Evolutionary conservation across 2,329 filamentous ascomycete genomes (phyloP).

Genomic region (Talaromyces sp.): DNA sequence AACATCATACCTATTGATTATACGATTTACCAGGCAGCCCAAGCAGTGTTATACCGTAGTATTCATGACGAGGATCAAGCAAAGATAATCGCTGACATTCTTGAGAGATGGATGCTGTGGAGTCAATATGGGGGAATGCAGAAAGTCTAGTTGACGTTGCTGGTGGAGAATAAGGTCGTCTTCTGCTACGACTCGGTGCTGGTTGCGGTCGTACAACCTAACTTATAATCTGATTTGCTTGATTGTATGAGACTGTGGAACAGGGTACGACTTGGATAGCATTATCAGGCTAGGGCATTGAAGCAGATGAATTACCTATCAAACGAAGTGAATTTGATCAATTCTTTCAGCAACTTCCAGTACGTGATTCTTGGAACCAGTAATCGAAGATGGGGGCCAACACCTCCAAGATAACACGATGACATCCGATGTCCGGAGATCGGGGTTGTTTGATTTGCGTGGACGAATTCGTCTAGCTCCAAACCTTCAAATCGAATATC

Average conservation of each 20-base stretch:
- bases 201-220: constrained; percentile 5
- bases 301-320: not conserved
- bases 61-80: constrained; percentile 1
- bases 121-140: constrained; percentile 10
- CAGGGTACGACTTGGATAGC: constrained; percentile 4
- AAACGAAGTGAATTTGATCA: too few relatives aligned
- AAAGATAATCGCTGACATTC: constrained; percentile 4
- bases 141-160: not conserved
- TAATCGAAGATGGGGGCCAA: too few relatives aligned
- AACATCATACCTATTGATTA: not conserved
- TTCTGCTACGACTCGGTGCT: constrained; percentile 7
- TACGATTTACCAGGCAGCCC: not conserved
- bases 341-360: too few relatives aligned
- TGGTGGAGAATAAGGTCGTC: constrained; percentile 7
- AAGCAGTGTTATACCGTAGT: constrained; percentile 1
- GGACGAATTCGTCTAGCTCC: too few relatives aligned
- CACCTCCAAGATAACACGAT: too few relatives aligned
- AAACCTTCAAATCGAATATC: too few relatives aligned
- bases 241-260: constrained; percentile 7
- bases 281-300: too few relatives aligned
- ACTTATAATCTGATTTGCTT: constrained; percentile 7
- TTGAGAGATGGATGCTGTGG: constrained; percentile 10
- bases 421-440: too few relatives aligned
- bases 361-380: too few relatives aligned
- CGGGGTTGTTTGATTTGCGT: too few relatives aligned